Percentiles rank a stretch among this genome's conserved stretches.
phyloP scores from a whole-genome alignment of 305 asterid species.

The Plantago coronopus region DNA sequence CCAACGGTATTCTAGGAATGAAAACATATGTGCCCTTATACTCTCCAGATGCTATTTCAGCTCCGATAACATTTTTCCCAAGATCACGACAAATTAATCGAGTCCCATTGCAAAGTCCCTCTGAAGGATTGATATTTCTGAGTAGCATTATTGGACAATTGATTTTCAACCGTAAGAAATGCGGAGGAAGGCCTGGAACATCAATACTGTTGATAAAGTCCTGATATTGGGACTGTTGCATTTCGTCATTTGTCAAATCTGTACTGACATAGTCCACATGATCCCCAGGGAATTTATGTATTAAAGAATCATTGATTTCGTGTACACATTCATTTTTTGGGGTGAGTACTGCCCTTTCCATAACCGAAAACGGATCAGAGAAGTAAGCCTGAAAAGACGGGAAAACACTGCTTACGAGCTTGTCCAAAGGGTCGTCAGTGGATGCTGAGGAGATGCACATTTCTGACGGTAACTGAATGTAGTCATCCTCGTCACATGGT shows the following conservation, averaged over 20 bases:
- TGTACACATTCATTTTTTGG: not conserved
- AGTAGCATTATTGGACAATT: no score
- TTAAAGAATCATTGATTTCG: not conserved
- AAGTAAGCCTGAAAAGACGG: not conserved
- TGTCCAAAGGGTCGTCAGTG: not conserved
- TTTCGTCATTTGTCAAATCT: not conserved
- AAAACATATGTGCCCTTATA: not conserved
- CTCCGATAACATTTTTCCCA: not conserved
- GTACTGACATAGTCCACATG: not conserved
- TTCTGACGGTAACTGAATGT: no score
- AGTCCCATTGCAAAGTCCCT: not conserved
- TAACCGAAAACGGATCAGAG: not conserved
- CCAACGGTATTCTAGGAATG: not conserved
- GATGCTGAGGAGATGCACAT: not conserved
- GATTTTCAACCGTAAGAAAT: no score
- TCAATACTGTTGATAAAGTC: not conserved
- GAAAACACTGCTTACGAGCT: not conserved
- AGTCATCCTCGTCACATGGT: not conserved
- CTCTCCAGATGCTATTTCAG: not conserved
- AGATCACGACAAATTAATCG: not conserved
- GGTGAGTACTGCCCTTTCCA: not conserved
- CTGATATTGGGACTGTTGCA: not conserved
- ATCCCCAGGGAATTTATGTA: not conserved
- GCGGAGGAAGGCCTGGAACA: not conserved
- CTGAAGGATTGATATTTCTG: no score